A percentile compares a stretch with the other conserved stretches of the same genome.
Evolutionary conservation across 495 filamentous ascomycete species (phyloP).

Genomic region (Aspergillus heteromorphus): DNA sequence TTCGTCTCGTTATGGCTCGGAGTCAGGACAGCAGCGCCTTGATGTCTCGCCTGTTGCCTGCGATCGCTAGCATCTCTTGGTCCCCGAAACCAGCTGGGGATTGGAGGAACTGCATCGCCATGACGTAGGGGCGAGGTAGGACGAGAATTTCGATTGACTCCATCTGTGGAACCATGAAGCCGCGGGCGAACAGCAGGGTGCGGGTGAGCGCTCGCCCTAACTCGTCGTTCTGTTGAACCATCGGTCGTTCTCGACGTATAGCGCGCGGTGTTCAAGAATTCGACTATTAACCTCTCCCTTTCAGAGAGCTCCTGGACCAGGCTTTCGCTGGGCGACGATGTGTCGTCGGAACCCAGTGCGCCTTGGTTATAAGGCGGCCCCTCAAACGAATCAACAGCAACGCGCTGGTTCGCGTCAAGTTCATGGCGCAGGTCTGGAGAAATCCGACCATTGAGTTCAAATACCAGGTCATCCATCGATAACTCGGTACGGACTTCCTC

Average conservation of each 20-base stretch:
- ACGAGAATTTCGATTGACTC: conserved; percentile 36
- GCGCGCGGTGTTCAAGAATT: conserved; percentile 47
- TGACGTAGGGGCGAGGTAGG: conserved; percentile 29
- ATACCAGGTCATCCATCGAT: conserved; percentile 19
- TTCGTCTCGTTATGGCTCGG: conserved; percentile 24
- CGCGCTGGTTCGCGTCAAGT: conserved; percentile 24
- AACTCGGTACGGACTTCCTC: conserved; percentile 51
- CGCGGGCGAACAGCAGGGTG: conserved; percentile 30
- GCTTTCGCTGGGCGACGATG: conserved; percentile 30
- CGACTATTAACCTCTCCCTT: conserved; percentile 54
- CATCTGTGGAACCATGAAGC: conserved; percentile 30
- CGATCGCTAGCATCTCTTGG: conserved; percentile 21
- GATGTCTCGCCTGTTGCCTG: conserved; percentile 36
- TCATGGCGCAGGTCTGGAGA: conserved; percentile 25
- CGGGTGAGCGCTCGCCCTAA: conserved; percentile 24
- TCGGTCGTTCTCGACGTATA: conserved; percentile 35
- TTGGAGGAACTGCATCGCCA: conserved; percentile 19
- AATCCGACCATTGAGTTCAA: conserved; percentile 20
- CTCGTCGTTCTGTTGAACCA: conserved; percentile 26
- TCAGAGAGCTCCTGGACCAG: conserved; percentile 48
- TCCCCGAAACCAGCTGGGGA: conserved; percentile 24
- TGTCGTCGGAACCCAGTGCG: conserved; percentile 17
- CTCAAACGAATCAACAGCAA: conserved; percentile 27
- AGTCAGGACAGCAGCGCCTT: conserved; percentile 41
- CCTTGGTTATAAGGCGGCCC: conserved; percentile 16